These are phyloP conservation scores for Nakaseomyces kungkrabaensis DNA, from an alignment of 1,139 yeast genomes.

Conservation along the genomic window DNA sequence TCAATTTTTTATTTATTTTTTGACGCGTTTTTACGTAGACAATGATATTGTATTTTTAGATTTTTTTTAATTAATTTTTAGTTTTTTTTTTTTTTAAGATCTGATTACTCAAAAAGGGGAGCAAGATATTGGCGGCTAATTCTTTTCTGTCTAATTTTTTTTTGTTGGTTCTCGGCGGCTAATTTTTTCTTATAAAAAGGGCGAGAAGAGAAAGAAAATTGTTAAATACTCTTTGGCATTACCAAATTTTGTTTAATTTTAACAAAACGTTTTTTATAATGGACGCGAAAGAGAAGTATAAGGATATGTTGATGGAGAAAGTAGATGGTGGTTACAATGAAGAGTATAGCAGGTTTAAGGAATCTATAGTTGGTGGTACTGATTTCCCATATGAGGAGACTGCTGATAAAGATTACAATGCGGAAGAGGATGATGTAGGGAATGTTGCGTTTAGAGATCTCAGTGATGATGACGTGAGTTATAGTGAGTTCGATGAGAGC, in stretches of 20 bases:
- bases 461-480: conserved; percentile 7
- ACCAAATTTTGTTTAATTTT: no score
- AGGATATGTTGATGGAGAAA: conserved; percentile 13
- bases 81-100: no score
- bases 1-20: no score
- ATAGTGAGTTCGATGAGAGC: not conserved
- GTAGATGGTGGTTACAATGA: conserved; percentile 6
- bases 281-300: conserved; percentile 9
- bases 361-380: not conserved
- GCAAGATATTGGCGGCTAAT: not conserved
- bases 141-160: not conserved
- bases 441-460: conserved; percentile 7
- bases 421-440: conserved; percentile 8
- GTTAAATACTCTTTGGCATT: no score
- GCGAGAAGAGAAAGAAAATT: no score
- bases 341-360: conserved; percentile 5
- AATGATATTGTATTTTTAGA: no score
- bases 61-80: no score
- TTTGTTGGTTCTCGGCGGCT: not conserved
- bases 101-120: not conserved
- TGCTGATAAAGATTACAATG: conserved; percentile 6
- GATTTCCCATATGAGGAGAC: conserved; percentile 6
- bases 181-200: no score
- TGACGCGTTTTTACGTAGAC: no score
- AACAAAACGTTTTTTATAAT: no score